These are phyloP conservation scores for Phialophora tarda DNA, from an alignment of 2,329 filamentous ascomycete genomes.

Conservation along the genomic window DNA sequence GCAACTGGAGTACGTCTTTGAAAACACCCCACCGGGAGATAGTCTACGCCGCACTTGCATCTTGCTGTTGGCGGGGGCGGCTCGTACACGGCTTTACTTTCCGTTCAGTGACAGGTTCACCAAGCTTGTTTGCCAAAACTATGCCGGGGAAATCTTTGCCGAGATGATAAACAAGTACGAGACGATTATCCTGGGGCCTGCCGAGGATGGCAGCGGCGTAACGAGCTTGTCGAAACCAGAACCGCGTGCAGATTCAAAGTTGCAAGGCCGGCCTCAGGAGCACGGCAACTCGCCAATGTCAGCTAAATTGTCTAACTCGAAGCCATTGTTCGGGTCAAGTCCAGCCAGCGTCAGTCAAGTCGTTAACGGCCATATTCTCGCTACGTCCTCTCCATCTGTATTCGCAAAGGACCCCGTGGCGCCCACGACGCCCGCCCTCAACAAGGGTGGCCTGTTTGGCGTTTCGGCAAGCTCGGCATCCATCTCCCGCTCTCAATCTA, in stretches of 20 bases:
- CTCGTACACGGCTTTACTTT: background rate
- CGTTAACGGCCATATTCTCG: no score
- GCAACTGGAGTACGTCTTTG: conserved; percentile 13
- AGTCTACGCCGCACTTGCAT: conserved; percentile 4
- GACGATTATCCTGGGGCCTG: background rate
- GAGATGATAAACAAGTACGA: conserved; percentile 7
- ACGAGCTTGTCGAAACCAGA: background rate
- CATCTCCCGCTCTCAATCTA: background rate
- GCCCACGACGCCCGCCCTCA: background rate
- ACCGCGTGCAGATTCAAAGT: background rate
- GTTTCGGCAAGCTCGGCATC: background rate
- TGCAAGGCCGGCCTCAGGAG: background rate
- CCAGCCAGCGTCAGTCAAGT: no score
- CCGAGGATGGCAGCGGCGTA: background rate
- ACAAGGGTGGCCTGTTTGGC: background rate
- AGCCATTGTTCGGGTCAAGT: no score
- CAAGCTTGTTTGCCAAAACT: background rate
- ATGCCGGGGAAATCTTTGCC: conserved; percentile 15
- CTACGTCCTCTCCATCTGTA: no score
- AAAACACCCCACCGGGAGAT: conserved; percentile 12
- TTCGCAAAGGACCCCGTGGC: no score
- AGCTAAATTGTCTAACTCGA: no score
- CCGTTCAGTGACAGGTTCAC: background rate
- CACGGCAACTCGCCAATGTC: no score
- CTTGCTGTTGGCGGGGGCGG: background rate